Evolutionary conservation across 2,329 filamentous ascomycete species (phyloP).

Genomic region (Fusarium beomiforme): DNA sequence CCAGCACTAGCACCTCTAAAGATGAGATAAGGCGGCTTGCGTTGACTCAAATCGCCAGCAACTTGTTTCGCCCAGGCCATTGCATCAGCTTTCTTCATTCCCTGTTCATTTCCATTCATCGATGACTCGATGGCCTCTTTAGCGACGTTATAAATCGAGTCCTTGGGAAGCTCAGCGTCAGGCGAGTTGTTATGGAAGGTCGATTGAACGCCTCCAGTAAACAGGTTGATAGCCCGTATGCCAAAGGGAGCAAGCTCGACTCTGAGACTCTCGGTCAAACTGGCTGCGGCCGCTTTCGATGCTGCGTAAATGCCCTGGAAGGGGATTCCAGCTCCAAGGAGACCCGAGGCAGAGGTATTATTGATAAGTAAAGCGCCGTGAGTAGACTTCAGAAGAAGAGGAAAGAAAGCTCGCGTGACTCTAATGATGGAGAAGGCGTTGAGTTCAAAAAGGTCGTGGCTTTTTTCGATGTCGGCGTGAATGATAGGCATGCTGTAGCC

Average conservation of each 20-base stretch:
- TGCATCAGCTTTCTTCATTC: background rate
- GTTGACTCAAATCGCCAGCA: constrained; percentile 20
- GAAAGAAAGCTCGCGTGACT: constrained; percentile 37
- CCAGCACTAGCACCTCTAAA: constrained; percentile 20
- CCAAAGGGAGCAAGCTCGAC: constrained; percentile 43
- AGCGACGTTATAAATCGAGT: constrained; percentile 28
- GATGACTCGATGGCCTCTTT: constrained; percentile 22
- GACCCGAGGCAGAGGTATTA: constrained; percentile 26
- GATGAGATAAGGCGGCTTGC: constrained; percentile 20
- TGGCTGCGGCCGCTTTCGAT: constrained; percentile 42
- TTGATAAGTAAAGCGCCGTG: constrained; percentile 28
- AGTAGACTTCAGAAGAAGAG: constrained; percentile 31
- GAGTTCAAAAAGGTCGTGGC: constrained; percentile 36
- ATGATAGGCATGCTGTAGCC: constrained; percentile 40
- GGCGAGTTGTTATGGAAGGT: constrained; percentile 20
- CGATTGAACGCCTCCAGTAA: constrained; percentile 40
- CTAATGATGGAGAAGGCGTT: constrained; percentile 42
- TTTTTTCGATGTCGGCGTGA: constrained; percentile 31
- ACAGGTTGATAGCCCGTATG: constrained; percentile 40
- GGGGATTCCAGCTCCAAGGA: constrained; percentile 10
- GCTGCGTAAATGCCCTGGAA: constrained; percentile 44
- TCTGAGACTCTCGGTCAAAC: constrained; percentile 39
- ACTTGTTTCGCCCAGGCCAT: constrained; percentile 29
- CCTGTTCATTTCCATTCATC: constrained; percentile 9
- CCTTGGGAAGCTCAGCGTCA: background rate